phyloP scores from a whole-genome alignment of 2,329 filamentous ascomycete genomes.

The Talaromyces albobiverticillius region DNA sequence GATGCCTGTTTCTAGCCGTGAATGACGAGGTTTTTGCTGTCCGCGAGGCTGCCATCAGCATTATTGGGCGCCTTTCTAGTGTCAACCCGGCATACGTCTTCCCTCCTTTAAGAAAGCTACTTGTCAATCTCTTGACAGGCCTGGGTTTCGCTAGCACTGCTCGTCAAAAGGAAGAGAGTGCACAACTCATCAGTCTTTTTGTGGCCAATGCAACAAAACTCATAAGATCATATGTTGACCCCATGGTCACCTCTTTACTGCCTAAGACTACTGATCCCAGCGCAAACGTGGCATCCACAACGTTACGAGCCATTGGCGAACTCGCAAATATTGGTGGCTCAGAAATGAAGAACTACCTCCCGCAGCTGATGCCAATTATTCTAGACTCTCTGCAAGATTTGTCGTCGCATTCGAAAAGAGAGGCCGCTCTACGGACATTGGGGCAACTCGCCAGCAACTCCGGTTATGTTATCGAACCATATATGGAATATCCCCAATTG shows the following conservation, averaged over 20 bases:
- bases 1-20: slow-evolving; percentile 89
- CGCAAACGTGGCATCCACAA: slow-evolving; percentile 85
- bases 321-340: slow-evolving; percentile 90
- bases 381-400: slow-evolving; percentile 92
- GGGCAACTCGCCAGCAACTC: slow-evolving; percentile 93
- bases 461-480: slow-evolving; percentile 95
- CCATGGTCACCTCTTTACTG: slow-evolving; percentile 90
- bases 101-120: slow-evolving; percentile 86
- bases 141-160: slow-evolving; percentile 94
- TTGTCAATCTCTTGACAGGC: slow-evolving; percentile 94
- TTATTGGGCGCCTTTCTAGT: slow-evolving; percentile 86
- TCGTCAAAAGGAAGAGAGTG: slow-evolving; percentile 93
- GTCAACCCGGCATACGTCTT: slow-evolving; percentile 98
- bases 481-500: slow-evolving; percentile 89
- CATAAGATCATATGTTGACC: slow-evolving; percentile 94
- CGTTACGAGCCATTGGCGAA: slow-evolving; percentile 92
- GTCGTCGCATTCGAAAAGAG: slow-evolving; percentile 82
- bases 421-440: slow-evolving; percentile 84
- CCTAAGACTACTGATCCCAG: slow-evolving; percentile 86
- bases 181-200: slow-evolving; percentile 85
- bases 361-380: slow-evolving; percentile 90
- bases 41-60: slow-evolving; percentile 89
- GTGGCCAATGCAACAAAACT: slow-evolving; percentile 89
- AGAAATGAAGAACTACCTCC: slow-evolving; percentile 89
- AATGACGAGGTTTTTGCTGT: slow-evolving; percentile 94